Percentiles rank a stretch among this genome's conserved stretches.
Conservation (phyloP, 768 basidiomycete species). For the Sistotremastrum suecicum region DNA sequence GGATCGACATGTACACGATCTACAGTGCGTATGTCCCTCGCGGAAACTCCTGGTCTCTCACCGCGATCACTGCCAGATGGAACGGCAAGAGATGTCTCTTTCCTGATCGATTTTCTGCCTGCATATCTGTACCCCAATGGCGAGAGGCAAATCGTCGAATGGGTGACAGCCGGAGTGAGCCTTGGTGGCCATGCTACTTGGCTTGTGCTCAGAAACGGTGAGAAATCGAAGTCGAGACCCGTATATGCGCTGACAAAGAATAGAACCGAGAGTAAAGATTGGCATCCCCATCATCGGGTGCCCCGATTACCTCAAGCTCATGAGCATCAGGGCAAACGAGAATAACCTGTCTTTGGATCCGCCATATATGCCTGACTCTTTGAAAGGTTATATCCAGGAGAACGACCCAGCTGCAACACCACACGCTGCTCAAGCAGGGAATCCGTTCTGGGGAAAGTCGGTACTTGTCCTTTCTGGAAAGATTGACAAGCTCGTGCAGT, state of each 20-base stretch:
- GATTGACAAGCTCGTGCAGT: slow-evolving; percentile 54
- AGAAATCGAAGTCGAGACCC: slow-evolving; percentile 10
- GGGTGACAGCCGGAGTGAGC: slow-evolving; percentile 62
- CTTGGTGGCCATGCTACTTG: slow-evolving; percentile 81
- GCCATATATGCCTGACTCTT: slow-evolving; percentile 42
- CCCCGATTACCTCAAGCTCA: slow-evolving; percentile 48
- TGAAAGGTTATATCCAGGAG: slow-evolving; percentile 31
- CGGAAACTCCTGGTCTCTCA: no score
- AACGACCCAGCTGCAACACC: slow-evolving; percentile 32
- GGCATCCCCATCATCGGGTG: slow-evolving; percentile 50
- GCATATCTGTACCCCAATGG: slow-evolving; percentile 56
- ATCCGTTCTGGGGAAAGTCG: slow-evolving; percentile 59
- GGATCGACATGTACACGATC: slow-evolving; percentile 35
- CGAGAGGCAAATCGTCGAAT: slow-evolving; percentile 47
- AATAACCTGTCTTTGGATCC: slow-evolving; percentile 29
- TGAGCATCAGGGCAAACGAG: slow-evolving; percentile 38
- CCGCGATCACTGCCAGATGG: slow-evolving; percentile 25
- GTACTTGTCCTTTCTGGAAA: slow-evolving; percentile 59
- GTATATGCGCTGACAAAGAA: no score
- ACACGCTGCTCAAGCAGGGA: slow-evolving; percentile 24
- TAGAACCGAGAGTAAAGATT: slow-evolving; percentile 29
- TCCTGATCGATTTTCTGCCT: slow-evolving; percentile 69
- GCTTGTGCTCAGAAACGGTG: slow-evolving; percentile 44
- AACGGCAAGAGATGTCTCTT: slow-evolving; percentile 61
- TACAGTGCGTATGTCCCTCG: slow-evolving; percentile 19